Evolutionary conservation across 495 filamentous ascomycete genomes (phyloP), one percentile per base, ranked within the genome.

Genomic region (Xylaria curta): DNA sequence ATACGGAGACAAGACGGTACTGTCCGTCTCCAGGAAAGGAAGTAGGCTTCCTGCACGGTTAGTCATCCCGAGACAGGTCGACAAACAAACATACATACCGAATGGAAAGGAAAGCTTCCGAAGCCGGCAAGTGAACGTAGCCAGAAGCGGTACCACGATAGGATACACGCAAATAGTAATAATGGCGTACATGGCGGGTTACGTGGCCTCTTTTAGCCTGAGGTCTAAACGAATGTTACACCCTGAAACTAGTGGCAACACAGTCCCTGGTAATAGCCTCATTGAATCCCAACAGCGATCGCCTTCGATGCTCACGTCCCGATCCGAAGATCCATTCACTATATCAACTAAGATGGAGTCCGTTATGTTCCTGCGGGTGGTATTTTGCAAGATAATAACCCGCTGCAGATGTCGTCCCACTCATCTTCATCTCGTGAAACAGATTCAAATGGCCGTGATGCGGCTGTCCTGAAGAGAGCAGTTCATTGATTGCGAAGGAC

Each of bases 141-240:
- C 58, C 68, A 64, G n/a, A n/a, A n/a, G 68, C 64, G 26, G 69
- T 44, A 71, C 60, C 40, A 70, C 69, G 51, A 71, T 53, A 49
- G 36, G 28, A 56, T 60, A 71, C 15, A 46, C 38, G 69, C 62
- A 58, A 60, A 60, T 15, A 66, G 61, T 24, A 66, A 59, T 21
- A 66, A 60, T 54, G 62, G 54, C 69, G 40, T 64, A 60, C 69
- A 66, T 66, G 49, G 40, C 47, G 36, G 47, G 62, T 71, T 71
- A 71, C 62, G 62, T 63, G 68, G 68, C 69, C 69, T 54, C 33
- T 38, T 71, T 58, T 64, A 71, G 69, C 69, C 69, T 66, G 69
- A 69, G 66, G 19, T 66, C 69, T 65, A 71, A 71, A 71, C 62
- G 69, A 71, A 71, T 71, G 69, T 71, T 71, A 63, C 69, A 66